Evolutionary conservation across 169 alveolate genomes (phyloP).

Genomic region (Cryptosporidium andersoni): DNA sequence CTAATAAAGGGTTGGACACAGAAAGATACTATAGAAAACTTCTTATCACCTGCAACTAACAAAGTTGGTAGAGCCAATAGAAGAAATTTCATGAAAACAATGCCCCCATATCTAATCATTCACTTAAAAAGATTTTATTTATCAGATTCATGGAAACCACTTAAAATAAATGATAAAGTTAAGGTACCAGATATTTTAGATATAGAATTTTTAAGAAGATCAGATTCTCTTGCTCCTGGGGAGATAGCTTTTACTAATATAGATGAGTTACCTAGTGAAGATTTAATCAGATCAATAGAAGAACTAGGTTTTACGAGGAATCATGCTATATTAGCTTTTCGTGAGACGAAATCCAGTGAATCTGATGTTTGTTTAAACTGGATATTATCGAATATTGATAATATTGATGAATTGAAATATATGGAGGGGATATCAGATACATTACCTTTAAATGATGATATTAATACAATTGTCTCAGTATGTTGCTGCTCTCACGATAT

Average conservation of each 20-base stretch:
- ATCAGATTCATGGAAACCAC: constrained; percentile 76
- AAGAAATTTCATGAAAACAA: constrained; percentile 14
- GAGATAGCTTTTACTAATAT: constrained; percentile 53
- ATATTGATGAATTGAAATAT: background rate
- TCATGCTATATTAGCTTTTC: constrained; percentile 28
- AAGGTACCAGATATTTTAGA: constrained; percentile 77
- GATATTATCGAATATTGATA: constrained; percentile 74
- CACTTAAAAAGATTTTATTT: constrained; percentile 76
- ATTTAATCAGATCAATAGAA: constrained; percentile 4
- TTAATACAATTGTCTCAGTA: constrained; percentile 22
- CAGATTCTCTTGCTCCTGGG: constrained; percentile 73
- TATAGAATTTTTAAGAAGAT: constrained; percentile 71
- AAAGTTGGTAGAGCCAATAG: constrained; percentile 25
- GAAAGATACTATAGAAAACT: constrained; percentile 31
- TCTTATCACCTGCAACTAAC: constrained; percentile 30
- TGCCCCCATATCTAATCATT: constrained; percentile 75
- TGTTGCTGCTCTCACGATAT: constrained; percentile 38
- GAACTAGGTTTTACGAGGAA: constrained; percentile 37
- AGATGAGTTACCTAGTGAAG: constrained; percentile 1
- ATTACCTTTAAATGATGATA: background rate
- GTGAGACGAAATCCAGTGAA: constrained; percentile 62
- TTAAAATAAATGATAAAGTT: constrained; percentile 73
- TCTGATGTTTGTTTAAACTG: constrained; percentile 75
- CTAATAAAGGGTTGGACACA: constrained; percentile 19
- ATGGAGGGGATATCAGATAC: background rate